Base-by-base conservation (phyloP, 192 early-diverging fungal species). In the Haplosporangium gracile region DNA sequence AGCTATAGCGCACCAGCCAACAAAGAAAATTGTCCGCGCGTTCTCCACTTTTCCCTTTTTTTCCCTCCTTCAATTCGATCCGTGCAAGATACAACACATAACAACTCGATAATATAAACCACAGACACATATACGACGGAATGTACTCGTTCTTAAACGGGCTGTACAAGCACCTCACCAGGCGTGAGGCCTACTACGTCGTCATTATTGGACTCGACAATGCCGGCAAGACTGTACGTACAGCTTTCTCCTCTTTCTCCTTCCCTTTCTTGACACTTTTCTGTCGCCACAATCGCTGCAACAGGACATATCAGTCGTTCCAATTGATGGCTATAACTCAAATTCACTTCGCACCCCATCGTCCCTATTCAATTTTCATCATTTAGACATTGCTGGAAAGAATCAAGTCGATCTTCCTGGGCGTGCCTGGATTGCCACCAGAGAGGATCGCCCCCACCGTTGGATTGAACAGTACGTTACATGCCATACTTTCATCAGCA, bases 131-230 rank as follows among this genome's bases (percentile, higher is more conserved):
- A 13, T 16, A 73, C 24, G 63, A 36, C 34, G 51, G 18, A 43
- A 99, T 99, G 98, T 98, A 97, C 89, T 95, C 98, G 39, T 93
- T 99, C 68, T 88, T 99, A 16, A 94, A 93, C 68, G 98, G 97
- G 32, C 92, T 97, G 24, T 98, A 99, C 89, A 91, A 94, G 81
- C 95, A 98, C 82, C 91, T 95, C 75, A 98, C 96, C 53, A 91
- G 94, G 70, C 96, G 93, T 78, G 97, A 99, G 87, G 96, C 98
- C 79, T 99, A 94, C 90, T 97, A 95, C 74, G 93, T 99, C n/a
- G 92, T 99, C n/a, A 96, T 99, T 71, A 89, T 99, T 43, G 98
- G 98, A 40, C 93, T 99, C 32, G 98, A 99, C 83, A 97, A 97
- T 88, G 96, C 97, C n/a, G 98, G 98, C 65, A 99, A 99, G 88